Conservation (phyloP, 305 asterid genomes). For the Fraxinus baroniana region DNA sequence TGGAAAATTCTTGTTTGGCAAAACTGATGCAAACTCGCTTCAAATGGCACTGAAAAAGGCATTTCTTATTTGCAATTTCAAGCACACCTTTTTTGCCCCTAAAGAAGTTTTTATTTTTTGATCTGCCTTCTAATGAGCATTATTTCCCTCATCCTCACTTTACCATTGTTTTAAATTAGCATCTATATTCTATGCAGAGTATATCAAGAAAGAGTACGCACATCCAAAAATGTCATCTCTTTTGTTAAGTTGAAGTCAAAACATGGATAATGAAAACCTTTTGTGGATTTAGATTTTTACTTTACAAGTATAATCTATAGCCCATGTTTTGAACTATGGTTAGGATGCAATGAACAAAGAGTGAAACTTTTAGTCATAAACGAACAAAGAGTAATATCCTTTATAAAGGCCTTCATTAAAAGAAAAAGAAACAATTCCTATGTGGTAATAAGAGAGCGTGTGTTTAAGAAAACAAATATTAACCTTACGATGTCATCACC, state of each 20-base stretch:
- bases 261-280: neutral
- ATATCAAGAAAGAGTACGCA: neutral
- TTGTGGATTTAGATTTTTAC: neutral
- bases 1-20: neutral
- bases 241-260: neutral
- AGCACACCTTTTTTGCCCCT: neutral
- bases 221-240: neutral
- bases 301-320: neutral
- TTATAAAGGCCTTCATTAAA: neutral
- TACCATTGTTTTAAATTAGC: neutral
- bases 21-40: neutral
- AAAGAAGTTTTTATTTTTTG: neutral
- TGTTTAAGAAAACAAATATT: constrained; percentile 31
- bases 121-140: neutral
- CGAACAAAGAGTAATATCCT: neutral
- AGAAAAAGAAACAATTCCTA: neutral
- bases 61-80: neutral
- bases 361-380: neutral
- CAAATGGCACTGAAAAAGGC: neutral
- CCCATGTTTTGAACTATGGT: neutral
- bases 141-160: neutral
- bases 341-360: neutral
- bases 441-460: constrained; percentile 17
- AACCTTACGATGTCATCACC: constrained; percentile 98
- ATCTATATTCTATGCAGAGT: neutral